phyloP scores from a whole-genome alignment of 306 rosid species.

The Sechiopsis laciniata region DNA sequence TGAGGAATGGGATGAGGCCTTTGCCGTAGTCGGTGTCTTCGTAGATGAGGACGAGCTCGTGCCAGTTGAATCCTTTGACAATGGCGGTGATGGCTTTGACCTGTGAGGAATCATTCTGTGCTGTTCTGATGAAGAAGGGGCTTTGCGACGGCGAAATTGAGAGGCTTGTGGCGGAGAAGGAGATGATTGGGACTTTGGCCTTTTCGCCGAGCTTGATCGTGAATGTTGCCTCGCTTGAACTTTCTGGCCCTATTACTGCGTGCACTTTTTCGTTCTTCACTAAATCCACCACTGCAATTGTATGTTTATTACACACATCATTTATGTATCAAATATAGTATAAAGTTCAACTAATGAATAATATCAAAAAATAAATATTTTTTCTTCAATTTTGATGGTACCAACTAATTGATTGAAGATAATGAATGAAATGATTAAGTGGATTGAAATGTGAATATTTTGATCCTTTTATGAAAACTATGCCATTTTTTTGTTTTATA shows the following conservation, averaged over 20 bases:
- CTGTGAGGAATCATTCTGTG: constrained; percentile 27
- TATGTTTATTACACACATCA: background rate
- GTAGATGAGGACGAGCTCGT: constrained; percentile 31
- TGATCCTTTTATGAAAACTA: too few species aligned
- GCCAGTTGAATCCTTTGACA: constrained; percentile 32
- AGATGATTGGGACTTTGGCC: constrained; percentile 29
- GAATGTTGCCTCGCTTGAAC: constrained; percentile 31
- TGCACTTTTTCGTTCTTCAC: constrained; percentile 29
- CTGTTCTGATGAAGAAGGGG: constrained; percentile 32
- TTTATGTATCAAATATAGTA: background rate
- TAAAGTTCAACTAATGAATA: too few species aligned
- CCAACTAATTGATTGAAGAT: too few species aligned
- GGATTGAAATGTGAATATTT: too few species aligned
- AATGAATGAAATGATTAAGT: too few species aligned
- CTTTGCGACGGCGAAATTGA: constrained; percentile 28
- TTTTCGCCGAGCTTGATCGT: constrained; percentile 27
- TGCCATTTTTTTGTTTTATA: too few species aligned
- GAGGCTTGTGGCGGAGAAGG: constrained; percentile 36
- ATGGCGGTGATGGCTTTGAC: constrained; percentile 34
- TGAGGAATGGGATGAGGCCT: constrained; percentile 34
- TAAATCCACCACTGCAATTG: constrained; percentile 23
- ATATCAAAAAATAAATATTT: too few species aligned
- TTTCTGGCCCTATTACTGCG: constrained; percentile 34
- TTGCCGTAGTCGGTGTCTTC: constrained; percentile 41
- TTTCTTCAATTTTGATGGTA: too few species aligned